phyloP scores from a whole-genome alignment of 2,329 filamentous ascomycete genomes.

The Colletotrichum tropicicola region DNA sequence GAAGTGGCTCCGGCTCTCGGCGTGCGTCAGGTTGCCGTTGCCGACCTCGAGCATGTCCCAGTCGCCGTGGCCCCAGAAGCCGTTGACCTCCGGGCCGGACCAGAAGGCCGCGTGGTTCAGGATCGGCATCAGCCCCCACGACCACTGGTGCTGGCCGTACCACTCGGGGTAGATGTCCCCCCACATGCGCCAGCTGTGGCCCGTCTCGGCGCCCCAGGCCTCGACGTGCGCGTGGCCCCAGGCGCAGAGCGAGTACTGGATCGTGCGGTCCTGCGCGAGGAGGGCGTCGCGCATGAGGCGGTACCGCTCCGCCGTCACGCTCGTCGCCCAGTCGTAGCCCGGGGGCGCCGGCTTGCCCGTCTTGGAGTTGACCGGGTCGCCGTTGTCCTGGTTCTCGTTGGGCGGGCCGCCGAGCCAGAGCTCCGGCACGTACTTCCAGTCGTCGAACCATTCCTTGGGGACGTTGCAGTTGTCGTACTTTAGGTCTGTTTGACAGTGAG shows the following conservation, averaged over 20 bases:
- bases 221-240: slow-evolving; percentile 62
- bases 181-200: slow-evolving; percentile 56
- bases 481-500: slow-evolving; percentile 45
- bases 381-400: slow-evolving; percentile 31
- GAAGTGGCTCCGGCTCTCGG: slow-evolving; percentile 59
- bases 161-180: slow-evolving; percentile 50
- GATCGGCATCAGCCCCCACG: slow-evolving; percentile 44
- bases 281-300: slow-evolving; percentile 61
- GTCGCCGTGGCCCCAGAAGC: slow-evolving; percentile 61
- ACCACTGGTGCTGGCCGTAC: slow-evolving; percentile 38
- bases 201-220: slow-evolving; percentile 57
- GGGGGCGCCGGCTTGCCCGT: slow-evolving; percentile 49
- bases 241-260: slow-evolving; percentile 61
- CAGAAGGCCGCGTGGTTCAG: slow-evolving; percentile 59
- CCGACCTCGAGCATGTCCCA: slow-evolving; percentile 61
- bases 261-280: slow-evolving; percentile 50
- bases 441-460: slow-evolving; percentile 46
- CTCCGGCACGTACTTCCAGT: slow-evolving; percentile 40
- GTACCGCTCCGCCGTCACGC: slow-evolving; percentile 57
- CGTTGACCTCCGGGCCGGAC: slow-evolving; percentile 41
- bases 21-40: slow-evolving; percentile 54
- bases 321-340: slow-evolving; percentile 59
- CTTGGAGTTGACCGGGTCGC: slow-evolving; percentile 37
- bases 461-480: slow-evolving; percentile 67
- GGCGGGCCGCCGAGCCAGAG: slow-evolving; percentile 41